Evolutionary conservation across 768 basidiomycete species (phyloP).

Genomic region (Rhizopogon sp.): DNA sequence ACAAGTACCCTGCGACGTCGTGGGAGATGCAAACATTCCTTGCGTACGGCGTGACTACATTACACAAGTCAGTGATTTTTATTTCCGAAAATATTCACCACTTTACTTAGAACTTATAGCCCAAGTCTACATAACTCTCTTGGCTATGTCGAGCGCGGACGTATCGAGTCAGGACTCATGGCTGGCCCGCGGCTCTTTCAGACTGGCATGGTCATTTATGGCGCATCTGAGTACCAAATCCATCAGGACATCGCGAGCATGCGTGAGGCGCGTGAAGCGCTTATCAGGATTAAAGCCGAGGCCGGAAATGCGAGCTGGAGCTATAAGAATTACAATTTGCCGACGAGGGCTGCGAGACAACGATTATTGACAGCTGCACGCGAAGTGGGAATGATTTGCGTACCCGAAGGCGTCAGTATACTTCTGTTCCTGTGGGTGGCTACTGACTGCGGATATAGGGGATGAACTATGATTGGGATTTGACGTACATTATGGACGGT

Average conservation of each 20-base stretch:
- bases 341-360: conserved; percentile 65
- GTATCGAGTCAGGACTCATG: conserved; percentile 63
- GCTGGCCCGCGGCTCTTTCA: conserved; percentile 72
- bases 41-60: conserved; percentile 69
- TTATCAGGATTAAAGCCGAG: conserved; percentile 65
- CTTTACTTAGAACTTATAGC: conserved; percentile 27
- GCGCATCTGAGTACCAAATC: conserved; percentile 42
- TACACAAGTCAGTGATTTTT: conserved; percentile 56
- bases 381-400: conserved; percentile 62
- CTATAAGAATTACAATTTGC: conserved; percentile 76
- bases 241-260: conserved; percentile 63
- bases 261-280: conserved; percentile 59
- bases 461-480: conserved; percentile 77
- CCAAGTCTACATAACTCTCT: conserved; percentile 61
- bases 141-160: conserved; percentile 60
- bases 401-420: conserved; percentile 57
- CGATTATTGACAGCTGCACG: conserved; percentile 56
- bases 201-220: conserved; percentile 55
- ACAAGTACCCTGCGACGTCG: conserved; percentile 54
- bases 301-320: conserved; percentile 67
- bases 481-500: conserved; percentile 78
- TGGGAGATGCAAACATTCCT: conserved; percentile 77
- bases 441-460: conserved; percentile 32
- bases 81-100: not conserved
- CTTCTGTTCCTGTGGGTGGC: not conserved